Evolutionary conservation across 1,139 yeast species (phyloP).

Genomic region (Taiozyma sp.): DNA sequence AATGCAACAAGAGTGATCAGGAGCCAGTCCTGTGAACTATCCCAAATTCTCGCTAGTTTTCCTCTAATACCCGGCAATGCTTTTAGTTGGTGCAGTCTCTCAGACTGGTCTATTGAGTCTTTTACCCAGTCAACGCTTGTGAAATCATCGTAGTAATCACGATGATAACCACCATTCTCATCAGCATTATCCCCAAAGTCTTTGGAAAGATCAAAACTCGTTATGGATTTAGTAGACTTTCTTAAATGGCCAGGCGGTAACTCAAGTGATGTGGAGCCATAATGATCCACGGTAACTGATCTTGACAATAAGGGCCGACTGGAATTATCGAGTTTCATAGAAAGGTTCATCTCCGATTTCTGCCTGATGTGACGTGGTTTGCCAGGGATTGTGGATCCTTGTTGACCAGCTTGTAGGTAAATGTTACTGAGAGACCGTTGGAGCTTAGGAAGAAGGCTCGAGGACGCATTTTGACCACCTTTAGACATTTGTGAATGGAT

Average conservation of each 20-base stretch:
- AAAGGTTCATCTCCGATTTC: not conserved
- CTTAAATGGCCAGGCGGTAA: not conserved
- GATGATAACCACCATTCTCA: not conserved
- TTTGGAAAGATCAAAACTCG: not conserved
- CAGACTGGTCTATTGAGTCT: slow-evolving; percentile 44
- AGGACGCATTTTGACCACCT: not conserved
- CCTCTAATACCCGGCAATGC: slow-evolving; percentile 31
- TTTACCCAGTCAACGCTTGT: slow-evolving; percentile 68
- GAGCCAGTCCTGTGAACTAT: slow-evolving; percentile 42
- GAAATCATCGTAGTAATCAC: slow-evolving; percentile 52
- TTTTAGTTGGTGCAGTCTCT: slow-evolving; percentile 37
- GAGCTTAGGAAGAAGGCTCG: not conserved
- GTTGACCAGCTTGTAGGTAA: not conserved
- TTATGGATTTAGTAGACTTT: not conserved
- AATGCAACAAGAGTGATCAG: slow-evolving; percentile 45
- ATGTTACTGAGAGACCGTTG: not conserved
- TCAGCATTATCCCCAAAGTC: not conserved
- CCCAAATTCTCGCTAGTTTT: slow-evolving; percentile 25
- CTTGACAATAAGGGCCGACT: not conserved
- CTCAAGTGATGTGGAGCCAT: not conserved
- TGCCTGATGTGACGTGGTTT: not conserved
- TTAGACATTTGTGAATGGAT: not conserved
- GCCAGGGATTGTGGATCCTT: not conserved
- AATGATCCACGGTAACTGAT: not conserved
- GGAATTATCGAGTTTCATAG: not conserved